These are phyloP conservation scores for Cardiospermum halicacabum DNA, from an alignment of 345 rosid genomes.

Conservation along the genomic window DNA sequence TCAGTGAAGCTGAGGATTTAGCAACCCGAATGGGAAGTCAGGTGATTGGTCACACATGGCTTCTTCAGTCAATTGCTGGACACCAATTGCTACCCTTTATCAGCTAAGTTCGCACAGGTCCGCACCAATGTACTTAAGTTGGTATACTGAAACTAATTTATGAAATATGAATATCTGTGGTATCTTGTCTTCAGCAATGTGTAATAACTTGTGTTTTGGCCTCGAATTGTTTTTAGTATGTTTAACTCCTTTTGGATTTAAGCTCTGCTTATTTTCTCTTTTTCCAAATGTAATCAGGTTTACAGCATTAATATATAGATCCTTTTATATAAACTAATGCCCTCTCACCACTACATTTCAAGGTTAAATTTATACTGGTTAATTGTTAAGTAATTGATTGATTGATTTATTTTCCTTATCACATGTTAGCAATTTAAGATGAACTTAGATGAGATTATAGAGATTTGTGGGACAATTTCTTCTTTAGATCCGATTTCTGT, in stretches of 20 bases:
- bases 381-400: too few species aligned
- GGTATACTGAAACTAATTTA: neutral
- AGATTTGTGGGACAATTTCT: neutral
- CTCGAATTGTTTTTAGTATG: too few species aligned
- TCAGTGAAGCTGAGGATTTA: constrained; percentile 59
- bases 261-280: too few species aligned
- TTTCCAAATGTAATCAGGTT: too few species aligned
- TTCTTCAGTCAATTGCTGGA: constrained; percentile 78
- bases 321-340: too few species aligned
- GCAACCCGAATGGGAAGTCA: constrained; percentile 43
- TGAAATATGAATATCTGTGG: neutral
- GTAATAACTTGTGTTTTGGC: too few species aligned
- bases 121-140: neutral
- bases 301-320: too few species aligned
- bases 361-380: too few species aligned
- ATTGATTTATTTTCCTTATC: too few species aligned
- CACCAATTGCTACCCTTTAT: constrained; percentile 46
- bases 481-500: too few species aligned
- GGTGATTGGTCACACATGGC: constrained; percentile 66
- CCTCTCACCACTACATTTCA: too few species aligned
- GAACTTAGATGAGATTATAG: neutral
- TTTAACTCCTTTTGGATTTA: too few species aligned
- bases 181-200: neutral
- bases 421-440: neutral
- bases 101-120: constrained; percentile 5